Evolutionary conservation across 2,329 filamentous ascomycete species (phyloP), one percentile per base, ranked within the genome.

Genomic region (Venturiaceae sp.): DNA sequence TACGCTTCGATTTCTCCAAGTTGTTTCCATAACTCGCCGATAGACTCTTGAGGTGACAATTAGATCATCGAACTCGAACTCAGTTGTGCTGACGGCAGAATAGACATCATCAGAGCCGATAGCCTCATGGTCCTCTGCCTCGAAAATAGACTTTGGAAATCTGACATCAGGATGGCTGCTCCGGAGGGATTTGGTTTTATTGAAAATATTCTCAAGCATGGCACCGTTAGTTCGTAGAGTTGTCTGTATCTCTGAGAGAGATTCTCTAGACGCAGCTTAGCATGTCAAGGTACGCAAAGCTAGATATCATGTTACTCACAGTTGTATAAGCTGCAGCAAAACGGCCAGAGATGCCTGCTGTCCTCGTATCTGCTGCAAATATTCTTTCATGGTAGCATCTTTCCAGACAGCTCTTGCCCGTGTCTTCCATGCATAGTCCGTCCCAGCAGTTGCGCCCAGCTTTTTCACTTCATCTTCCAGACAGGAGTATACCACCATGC

Each of bases 291-390:
- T n/a, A n/a, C n/a, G n/a, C n/a, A n/a, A n/a, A n/a, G n/a, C n/a
- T n/a, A n/a, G n/a, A n/a, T n/a, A n/a, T n/a, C n/a, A n/a, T n/a
- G n/a, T n/a, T n/a, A n/a, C 55, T n/a, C 34, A 62, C 61, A 69
- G 69, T 47, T 70, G 69, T n/a, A 71, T 55, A 7, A 65, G 66
- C 47, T 71, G 69, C 16, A 71, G 65, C 13, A 71, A 62, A 21
- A 71, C 50, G 34, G 62, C 67, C 5, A 71, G 62, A 0, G 68
- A 67, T 8, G 66, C 66, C 44, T 71, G 68, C 52, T 70, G 68
- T 1, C 68, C 68, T 23, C 68, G 64, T 23, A 71, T 68, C 60
- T 71, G 68, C 23, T 64, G 65, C 52, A 71, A 59, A 34, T 70
- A 60, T 41, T 71, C 67, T 53, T 67, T 68, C 60, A 71, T 71